These are phyloP conservation scores for Penicillium sp. DNA, from an alignment of 2,329 filamentous ascomycete species.

Conservation along the genomic window DNA sequence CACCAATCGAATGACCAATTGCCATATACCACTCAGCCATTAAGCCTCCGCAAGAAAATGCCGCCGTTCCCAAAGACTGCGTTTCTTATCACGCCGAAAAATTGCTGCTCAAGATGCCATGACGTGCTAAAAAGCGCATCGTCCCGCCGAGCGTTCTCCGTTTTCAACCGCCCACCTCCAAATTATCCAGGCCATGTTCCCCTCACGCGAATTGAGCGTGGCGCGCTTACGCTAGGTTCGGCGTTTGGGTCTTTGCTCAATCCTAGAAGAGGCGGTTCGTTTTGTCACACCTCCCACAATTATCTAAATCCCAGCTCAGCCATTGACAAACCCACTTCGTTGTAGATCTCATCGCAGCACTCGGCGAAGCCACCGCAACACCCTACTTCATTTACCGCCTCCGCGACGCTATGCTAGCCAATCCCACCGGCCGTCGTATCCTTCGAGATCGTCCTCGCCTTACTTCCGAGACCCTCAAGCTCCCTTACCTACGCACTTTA, in stretches of 20 bases:
- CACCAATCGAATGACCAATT: background rate
- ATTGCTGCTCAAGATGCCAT: background rate
- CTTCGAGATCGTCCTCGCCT: slow-evolving; percentile 86
- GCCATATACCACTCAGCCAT: background rate
- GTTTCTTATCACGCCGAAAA: background rate
- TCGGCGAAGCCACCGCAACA: slow-evolving; percentile 91
- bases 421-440: slow-evolving; percentile 82
- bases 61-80: background rate
- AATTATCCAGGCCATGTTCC: slow-evolving; percentile 93
- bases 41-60: background rate
- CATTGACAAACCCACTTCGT: slow-evolving; percentile 2
- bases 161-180: slow-evolving; percentile 76
- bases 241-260: slow-evolving; percentile 62
- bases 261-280: slow-evolving; percentile 70
- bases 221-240: slow-evolving; percentile 62
- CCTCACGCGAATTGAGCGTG: slow-evolving; percentile 71
- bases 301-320: background rate
- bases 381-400: slow-evolving; percentile 94
- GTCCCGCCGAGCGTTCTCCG: slow-evolving; percentile 60
- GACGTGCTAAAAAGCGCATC: slow-evolving; percentile 18
- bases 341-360: slow-evolving; percentile 82
- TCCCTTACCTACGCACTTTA: slow-evolving; percentile 67
- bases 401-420: slow-evolving; percentile 82
- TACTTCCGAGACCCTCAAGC: slow-evolving; percentile 65
- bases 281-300: slow-evolving; percentile 28